A percentile compares a stretch with the other conserved stretches of the same genome.
Evolutionary conservation across 2,329 filamentous ascomycete species (phyloP).

Genomic region (Trichoderma koningiopsis): DNA sequence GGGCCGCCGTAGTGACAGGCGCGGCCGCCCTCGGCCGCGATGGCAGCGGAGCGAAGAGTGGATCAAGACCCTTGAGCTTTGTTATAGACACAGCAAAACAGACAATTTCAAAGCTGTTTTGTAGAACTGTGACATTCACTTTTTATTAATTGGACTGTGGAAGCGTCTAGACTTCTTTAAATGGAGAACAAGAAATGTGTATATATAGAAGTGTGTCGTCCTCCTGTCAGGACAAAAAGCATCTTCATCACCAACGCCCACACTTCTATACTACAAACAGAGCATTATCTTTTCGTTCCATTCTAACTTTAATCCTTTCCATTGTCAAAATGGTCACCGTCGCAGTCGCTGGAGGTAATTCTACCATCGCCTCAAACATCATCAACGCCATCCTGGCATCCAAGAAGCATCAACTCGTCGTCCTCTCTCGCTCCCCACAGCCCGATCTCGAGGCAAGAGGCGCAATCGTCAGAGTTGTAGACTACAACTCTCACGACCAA

Average conservation of each 20-base stretch:
- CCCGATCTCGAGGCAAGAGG: constrained; percentile 11
- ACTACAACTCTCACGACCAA: constrained; percentile 8
- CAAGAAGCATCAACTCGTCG: constrained; percentile 19
- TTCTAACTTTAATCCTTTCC: not conserved
- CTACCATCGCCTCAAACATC: constrained; percentile 22
- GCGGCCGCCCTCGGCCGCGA: constrained; percentile 8
- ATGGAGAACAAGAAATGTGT: not conserved
- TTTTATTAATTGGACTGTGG: not conserved
- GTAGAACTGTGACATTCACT: not conserved
- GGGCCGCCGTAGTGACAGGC: not conserved
- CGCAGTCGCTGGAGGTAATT: constrained; percentile 18
- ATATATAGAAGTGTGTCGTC: not conserved
- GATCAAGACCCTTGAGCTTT: not conserved
- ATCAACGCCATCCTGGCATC: constrained; percentile 17
- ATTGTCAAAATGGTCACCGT: constrained; percentile 22
- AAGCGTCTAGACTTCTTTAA: not conserved
- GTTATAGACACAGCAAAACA: not conserved
- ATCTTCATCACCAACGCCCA: not conserved
- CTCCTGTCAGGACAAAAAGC: not conserved
- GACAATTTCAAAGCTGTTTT: too few relatives aligned
- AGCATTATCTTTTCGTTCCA: not conserved
- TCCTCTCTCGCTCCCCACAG: constrained; percentile 13
- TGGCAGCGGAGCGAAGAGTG: not conserved
- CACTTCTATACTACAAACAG: not conserved
- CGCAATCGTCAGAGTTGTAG: constrained; percentile 1